These are phyloP conservation scores for Perilla frutescens DNA, from an alignment of 257 asterid species.

Conservation along the genomic window DNA sequence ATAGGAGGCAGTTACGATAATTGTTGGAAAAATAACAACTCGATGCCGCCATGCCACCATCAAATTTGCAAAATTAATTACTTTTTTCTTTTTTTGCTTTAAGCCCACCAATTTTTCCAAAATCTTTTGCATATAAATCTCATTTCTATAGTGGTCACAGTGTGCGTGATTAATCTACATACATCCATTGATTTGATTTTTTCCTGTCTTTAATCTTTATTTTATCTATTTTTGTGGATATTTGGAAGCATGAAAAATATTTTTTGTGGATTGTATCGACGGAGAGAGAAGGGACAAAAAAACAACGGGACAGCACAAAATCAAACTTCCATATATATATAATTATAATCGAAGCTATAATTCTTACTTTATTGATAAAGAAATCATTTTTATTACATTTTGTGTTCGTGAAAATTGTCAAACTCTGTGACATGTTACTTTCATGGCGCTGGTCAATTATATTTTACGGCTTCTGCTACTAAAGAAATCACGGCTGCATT, in stretches of 20 bases:
- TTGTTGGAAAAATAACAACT: slow-evolving; percentile 33
- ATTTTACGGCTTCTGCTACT: not conserved
- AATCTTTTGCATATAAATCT: slow-evolving; percentile 13
- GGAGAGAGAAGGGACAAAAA: slow-evolving; percentile 27
- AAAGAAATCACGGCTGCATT: no score
- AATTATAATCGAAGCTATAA: not conserved
- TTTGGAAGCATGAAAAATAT: not conserved
- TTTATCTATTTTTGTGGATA: slow-evolving; percentile 29
- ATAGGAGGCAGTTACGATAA: slow-evolving; percentile 44
- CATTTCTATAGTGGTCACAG: not conserved
- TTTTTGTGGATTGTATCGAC: slow-evolving; percentile 59
- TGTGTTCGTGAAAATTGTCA: no score
- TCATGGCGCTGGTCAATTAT: slow-evolving; percentile 3
- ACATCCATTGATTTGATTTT: slow-evolving; percentile 17
- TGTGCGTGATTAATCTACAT: slow-evolving; percentile 7
- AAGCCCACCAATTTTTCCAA: slow-evolving; percentile 10
- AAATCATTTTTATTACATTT: no score
- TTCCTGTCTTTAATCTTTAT: not conserved
- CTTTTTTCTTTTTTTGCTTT: not conserved
- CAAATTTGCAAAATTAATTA: slow-evolving; percentile 19
- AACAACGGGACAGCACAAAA: not conserved
- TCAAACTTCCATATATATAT: not conserved
- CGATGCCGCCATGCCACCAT: slow-evolving; percentile 62
- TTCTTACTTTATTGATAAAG: not conserved
- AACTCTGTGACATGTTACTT: not conserved